Percentiles rank a stretch among this genome's conserved stretches.
Conservation (phyloP, 192 early-diverging fungal genomes). For the Funneliformis mosseae region DNA sequence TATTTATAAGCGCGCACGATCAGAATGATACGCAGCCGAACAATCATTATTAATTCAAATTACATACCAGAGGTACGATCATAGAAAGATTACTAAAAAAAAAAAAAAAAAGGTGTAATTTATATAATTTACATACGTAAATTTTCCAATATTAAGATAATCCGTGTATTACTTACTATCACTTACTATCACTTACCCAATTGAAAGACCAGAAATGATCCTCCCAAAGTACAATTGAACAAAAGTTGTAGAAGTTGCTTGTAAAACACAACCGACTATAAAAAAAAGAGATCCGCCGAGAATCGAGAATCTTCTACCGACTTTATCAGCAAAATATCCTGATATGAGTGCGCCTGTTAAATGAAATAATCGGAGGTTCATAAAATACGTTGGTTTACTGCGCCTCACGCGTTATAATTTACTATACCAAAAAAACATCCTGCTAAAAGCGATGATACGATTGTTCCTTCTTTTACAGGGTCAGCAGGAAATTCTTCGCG, state of each 20-base stretch:
- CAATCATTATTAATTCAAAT: neutral
- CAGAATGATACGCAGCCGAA: too few species aligned
- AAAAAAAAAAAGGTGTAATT: constrained; percentile 28
- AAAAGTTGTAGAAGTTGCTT: constrained; percentile 59
- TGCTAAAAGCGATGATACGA: constrained; percentile 11
- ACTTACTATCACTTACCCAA: constrained; percentile 76
- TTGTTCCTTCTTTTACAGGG: constrained; percentile 17
- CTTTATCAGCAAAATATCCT: constrained; percentile 66
- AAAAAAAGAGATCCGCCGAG: constrained; percentile 67
- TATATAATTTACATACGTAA: constrained; percentile 61
- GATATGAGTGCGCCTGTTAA: constrained; percentile 66
- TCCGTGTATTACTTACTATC: too few species aligned
- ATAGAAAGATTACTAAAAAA: constrained; percentile 50
- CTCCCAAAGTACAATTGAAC: constrained; percentile 77
- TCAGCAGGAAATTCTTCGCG: neutral
- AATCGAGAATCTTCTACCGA: constrained; percentile 72
- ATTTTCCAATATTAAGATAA: too few species aligned
- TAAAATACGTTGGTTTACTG: neutral
- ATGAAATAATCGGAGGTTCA: neutral
- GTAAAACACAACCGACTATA: constrained; percentile 72
- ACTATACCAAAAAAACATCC: constrained; percentile 11
- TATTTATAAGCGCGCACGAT: neutral
- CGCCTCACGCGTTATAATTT: neutral
- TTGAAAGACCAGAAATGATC: constrained; percentile 77
- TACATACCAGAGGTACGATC: constrained; percentile 53